Base-by-base conservation (phyloP, 352 stramenopile genomes). In the Blastocystis sp. region DNA sequence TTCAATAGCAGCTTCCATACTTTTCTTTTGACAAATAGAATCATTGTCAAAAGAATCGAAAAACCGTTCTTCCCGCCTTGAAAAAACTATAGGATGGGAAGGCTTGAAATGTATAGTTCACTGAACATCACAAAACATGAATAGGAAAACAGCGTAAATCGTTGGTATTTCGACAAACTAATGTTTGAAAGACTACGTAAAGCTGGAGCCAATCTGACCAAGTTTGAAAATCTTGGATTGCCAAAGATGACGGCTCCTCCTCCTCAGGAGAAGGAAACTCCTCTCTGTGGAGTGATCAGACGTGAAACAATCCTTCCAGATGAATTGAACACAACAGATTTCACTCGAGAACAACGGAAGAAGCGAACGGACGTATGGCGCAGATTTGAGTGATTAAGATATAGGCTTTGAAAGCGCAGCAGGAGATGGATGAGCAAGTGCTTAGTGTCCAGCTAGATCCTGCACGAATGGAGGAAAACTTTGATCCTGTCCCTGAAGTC, bases 401-500 rank as follows among this genome's bases (percentile, higher is more conserved):
- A 37, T 83, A 83, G 71, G 71, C 71, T 43, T 21, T 83, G 71
- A 83, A 83, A 43, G 71, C 71, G 6, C 71, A 83, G 71, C 71
- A 83, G 32, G 71, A 83, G 42, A 83, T 83, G 71, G 71, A 83
- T 67, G 71, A 83, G 7, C 71, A 83, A 49, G 71, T 83, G 7
- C 42, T 83, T 27, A 83, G 51, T 67, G 71, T 66, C 9, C 71
- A 87, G 52, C 39, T 87, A 9, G 77, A 87, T 87, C 56, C 77
- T 78, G 27, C 65, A 32, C 12, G 77, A 65, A 65, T 87, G 65
- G 43, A 37, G 39, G 77, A 87, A 51, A 46, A 42, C 12, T 87
- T 87, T 63, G 77, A 87, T 77, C 77, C 77, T 56, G 77, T 87
- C 4, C 59, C 65, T 14, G 77, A 87, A 87, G 65, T 87, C 39